phyloP scores from a whole-genome alignment of 108 stramenopile genomes.

The Discostella pseudostelligera region DNA sequence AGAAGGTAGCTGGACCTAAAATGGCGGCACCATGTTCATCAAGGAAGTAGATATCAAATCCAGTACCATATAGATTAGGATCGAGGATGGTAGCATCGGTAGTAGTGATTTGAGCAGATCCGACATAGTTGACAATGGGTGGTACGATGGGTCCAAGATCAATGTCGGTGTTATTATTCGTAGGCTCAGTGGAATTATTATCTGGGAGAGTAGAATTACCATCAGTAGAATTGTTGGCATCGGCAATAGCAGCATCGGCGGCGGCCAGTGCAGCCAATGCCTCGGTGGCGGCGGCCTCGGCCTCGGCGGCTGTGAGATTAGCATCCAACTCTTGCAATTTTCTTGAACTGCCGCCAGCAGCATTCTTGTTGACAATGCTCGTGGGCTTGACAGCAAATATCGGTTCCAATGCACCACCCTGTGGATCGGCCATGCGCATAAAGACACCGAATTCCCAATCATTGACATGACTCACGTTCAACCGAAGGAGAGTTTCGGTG shows the following conservation, averaged over 20 bases:
- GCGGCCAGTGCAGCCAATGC: too few species aligned
- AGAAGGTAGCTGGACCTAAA: conserved; percentile 8
- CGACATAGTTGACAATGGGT: not conserved
- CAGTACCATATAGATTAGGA: not conserved
- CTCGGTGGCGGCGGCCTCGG: too few species aligned
- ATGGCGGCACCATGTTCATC: conserved; percentile 10
- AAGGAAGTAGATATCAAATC: conserved; percentile 11
- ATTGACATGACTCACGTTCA: not conserved
- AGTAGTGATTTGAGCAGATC: not conserved
- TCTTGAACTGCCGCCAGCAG: too few species aligned
- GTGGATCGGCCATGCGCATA: conserved; percentile 36
- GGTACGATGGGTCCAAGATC: not conserved
- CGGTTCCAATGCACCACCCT: conserved; percentile 13
- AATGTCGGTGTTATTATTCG: not conserved
- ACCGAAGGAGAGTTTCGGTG: not conserved
- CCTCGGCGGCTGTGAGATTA: too few species aligned
- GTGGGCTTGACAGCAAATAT: not conserved
- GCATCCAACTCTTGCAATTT: too few species aligned
- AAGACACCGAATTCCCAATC: conserved; percentile 13
- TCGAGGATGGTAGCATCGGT: not conserved
- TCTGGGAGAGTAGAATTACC: too few species aligned
- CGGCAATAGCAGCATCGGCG: too few species aligned
- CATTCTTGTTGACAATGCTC: too few species aligned
- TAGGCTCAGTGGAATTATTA: too few species aligned
- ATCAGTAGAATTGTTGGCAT: too few species aligned